Percentiles rank a stretch among this genome's conserved stretches.
These are phyloP conservation scores for Colletotrichum sublineola DNA, from an alignment of 2,329 filamentous ascomycete species.

Conservation along the genomic window DNA sequence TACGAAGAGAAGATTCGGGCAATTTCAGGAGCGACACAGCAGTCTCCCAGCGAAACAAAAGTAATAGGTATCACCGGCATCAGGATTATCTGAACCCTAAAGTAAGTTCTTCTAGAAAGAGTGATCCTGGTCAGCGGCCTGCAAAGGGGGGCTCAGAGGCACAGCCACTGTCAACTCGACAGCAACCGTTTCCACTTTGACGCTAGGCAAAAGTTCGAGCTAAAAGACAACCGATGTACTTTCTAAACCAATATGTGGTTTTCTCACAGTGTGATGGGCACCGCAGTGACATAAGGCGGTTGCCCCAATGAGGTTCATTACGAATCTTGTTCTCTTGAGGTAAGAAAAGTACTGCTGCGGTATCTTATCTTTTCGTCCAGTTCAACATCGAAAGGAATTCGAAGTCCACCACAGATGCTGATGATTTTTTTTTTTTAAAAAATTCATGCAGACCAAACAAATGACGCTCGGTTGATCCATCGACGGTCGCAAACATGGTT, in stretches of 20 bases:
- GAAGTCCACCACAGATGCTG: background rate
- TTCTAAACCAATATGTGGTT: background rate
- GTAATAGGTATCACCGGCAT: background rate
- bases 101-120: background rate
- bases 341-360: background rate
- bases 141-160: conserved; percentile 6
- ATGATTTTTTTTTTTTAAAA: no score
- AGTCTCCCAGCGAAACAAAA: background rate
- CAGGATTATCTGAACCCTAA: background rate
- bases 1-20: background rate
- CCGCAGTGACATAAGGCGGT: background rate
- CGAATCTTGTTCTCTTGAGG: background rate
- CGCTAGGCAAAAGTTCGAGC: conserved; percentile 5
- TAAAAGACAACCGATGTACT: background rate
- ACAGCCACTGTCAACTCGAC: conserved; percentile 12
- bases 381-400: background rate
- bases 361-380: no score
- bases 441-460: background rate
- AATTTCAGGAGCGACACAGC: background rate
- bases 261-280: background rate
- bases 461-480: background rate
- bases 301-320: background rate
- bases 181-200: background rate
- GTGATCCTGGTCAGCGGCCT: background rate
- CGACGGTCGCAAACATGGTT: background rate